Base-by-base conservation (phyloP, 441 rosid genomes). In the Aquilaria agallochum region DNA sequence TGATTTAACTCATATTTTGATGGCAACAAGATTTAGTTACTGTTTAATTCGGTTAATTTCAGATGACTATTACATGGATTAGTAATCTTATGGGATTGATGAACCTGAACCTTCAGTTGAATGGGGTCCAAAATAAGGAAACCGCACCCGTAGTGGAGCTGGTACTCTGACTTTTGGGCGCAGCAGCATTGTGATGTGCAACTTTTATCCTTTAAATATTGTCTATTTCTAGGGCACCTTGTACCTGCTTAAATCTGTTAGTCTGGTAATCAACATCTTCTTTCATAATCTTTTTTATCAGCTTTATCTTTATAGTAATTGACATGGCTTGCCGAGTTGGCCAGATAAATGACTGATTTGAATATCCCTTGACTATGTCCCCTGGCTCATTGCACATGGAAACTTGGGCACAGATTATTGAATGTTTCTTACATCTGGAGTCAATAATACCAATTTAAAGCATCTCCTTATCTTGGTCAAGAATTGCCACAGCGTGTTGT, bases 21-120 rank as follows among this genome's bases (percentile, higher is more conserved):
- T 20, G 27, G 27, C 27, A 20, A 20, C 27, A 20, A 20, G 27
- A 20, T 20, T 20, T 20, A 20, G 27, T 20, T 20, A 20, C 27
- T 0, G 27, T 20, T 20, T 20, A 20, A 20, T 20, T 20, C 27
- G 27, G 27, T 20, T 20, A 20, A 14, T 27, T 71, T 72, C 75
- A 89, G 97, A 92, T 92, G 95, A 87, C 92, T 27, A 83, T 92
- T 52, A 92, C 92, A 59, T 92, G 96, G 97, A 89, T 95, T 11
- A 92, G 96, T 20, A 20, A 20, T 20, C 64, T 95, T 92, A 92
- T 62, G 88, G 88, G 53, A 75, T 84, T 0, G 65, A 46, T 63
- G 80, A 74, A 73, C 92, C 92, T 5, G 84, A 81, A 57, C 89
- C 95, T 50, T 84, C 87, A 68, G 88, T 89, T 32, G 86, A 92